phyloP scores from a whole-genome alignment of 805 yeast species.

The Candida pseudofarinosa region DNA sequence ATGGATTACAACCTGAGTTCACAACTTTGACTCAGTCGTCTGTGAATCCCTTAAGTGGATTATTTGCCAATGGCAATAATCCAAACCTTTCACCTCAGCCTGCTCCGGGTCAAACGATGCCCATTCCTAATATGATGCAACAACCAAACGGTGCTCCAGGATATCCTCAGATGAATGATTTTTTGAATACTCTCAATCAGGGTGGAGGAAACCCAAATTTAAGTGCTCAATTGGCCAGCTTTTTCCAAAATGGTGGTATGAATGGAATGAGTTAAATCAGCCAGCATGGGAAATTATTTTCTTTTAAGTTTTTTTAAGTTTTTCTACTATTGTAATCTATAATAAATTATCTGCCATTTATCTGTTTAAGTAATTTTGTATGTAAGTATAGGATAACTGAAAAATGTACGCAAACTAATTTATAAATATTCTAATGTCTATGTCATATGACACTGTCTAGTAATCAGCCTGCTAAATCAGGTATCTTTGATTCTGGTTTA shows the following conservation, averaged over 20 bases:
- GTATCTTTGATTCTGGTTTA: not conserved
- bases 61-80: slow-evolving; percentile 27
- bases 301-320: not conserved
- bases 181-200: slow-evolving; percentile 16
- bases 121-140: slow-evolving; percentile 8
- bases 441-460: not conserved
- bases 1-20: slow-evolving; percentile 36
- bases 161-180: slow-evolving; percentile 11
- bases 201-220: slow-evolving; percentile 24
- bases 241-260: slow-evolving; percentile 25
- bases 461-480: not conserved
- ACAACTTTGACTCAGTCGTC: slow-evolving; percentile 29
- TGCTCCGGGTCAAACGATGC: not conserved
- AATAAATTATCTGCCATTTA: not conserved
- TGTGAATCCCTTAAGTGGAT: slow-evolving; percentile 47
- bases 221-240: slow-evolving; percentile 36
- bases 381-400: too few relatives aligned
- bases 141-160: slow-evolving; percentile 7
- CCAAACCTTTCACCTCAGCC: slow-evolving; percentile 2
- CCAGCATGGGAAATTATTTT: not conserved
- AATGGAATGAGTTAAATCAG: slow-evolving; percentile 6
- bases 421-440: not conserved
- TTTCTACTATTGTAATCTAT: not conserved
- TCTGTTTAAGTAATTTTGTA: too few relatives aligned
- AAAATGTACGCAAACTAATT: not conserved